Base-by-base conservation (phyloP, 345 rosid species). In the Corchorus olitorius region DNA sequence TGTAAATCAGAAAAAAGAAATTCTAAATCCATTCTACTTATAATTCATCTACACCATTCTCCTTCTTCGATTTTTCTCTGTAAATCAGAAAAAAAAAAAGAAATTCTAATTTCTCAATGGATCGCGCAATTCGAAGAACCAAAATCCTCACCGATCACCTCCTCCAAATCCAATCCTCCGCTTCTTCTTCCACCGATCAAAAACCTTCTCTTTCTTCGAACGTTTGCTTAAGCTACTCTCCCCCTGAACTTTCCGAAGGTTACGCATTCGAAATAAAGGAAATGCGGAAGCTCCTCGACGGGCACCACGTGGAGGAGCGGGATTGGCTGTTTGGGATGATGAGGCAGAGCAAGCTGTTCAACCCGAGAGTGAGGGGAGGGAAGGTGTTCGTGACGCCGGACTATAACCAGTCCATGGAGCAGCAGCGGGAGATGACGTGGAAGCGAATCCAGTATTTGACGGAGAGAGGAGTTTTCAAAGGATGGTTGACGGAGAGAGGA, bases 321-420 rank as follows among this genome's bases (percentile, higher is more conserved):
- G 98, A 93, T 73, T 90, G 97, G 94, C 72, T 93, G 76, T 95
- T 84, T 63, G 89, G 91, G 22, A 73, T 95, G 5, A 88, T 95
- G 80, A 79, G 70, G 79, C 94, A 89, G 86, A 85, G 88, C 87
- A 81, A 82, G 77, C 62, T 91, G 77, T 95, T 95, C 80, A 92
- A 92, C 78, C 93, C 91, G n/a, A 82, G 77, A 48, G 80, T 82
- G 76, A 81, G 83, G 52, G 99, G 96, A 20, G 96, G 91, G 55
- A 87, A 81, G 83, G 78, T 95, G n/a, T 95, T 86, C 71, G 88
- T 89, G 61, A 70, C 79, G 50, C 93, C 98, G 8, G 97, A 93
- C 76, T 93, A 83, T 63, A 93, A 93, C 81, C 98, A 93, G 87
- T 73, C 97, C 39, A 95, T 86, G 98, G 99, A 92, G 85, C 97